These are phyloP conservation scores for Aspergillus coremiiformis DNA, from an alignment of 495 filamentous ascomycete genomes.

Conservation along the genomic window DNA sequence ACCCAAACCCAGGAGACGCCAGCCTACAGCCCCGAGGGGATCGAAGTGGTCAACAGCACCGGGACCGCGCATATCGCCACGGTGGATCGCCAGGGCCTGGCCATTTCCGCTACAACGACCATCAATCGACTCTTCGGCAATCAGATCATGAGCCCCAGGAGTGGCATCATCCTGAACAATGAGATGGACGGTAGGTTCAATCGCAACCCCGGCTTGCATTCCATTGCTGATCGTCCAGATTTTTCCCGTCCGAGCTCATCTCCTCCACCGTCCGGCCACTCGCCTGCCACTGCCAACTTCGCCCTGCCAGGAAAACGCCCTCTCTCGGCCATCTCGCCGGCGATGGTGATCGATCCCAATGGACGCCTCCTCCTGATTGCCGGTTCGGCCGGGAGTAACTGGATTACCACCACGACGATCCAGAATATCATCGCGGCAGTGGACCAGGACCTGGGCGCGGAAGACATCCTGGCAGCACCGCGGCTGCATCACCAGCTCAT, in stretches of 20 bases:
- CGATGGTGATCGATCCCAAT: slow-evolving; percentile 63
- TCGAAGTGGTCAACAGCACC: slow-evolving; percentile 54
- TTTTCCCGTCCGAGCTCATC: slow-evolving; percentile 68
- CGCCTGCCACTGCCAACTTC: slow-evolving; percentile 75
- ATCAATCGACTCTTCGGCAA: slow-evolving; percentile 81
- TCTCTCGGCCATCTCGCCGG: slow-evolving; percentile 68
- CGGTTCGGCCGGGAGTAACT: slow-evolving; percentile 77
- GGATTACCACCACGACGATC: slow-evolving; percentile 78
- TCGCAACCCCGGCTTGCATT: not conserved
- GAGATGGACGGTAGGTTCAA: slow-evolving; percentile 70
- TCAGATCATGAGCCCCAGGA: slow-evolving; percentile 69
- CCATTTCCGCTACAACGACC: slow-evolving; percentile 69
- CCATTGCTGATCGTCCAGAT: slow-evolving; percentile 22
- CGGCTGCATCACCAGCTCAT: slow-evolving; percentile 78
- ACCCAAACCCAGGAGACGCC: slow-evolving; percentile 55
- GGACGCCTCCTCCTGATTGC: slow-evolving; percentile 59
- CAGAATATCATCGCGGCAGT: slow-evolving; percentile 69
- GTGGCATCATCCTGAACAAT: slow-evolving; percentile 82
- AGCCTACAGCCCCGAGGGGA: slow-evolving; percentile 58
- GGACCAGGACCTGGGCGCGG: slow-evolving; percentile 50
- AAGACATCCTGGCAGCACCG: slow-evolving; percentile 57
- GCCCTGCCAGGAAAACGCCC: slow-evolving; percentile 75
- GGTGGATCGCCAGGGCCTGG: slow-evolving; percentile 59
- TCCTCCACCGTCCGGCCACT: slow-evolving; percentile 78
- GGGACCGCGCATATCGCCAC: slow-evolving; percentile 73